Evolutionary conservation across 2,329 filamentous ascomycete genomes (phyloP), one percentile per base, ranked within the genome.

Genomic region (Thermomyces lanuginosus): DNA sequence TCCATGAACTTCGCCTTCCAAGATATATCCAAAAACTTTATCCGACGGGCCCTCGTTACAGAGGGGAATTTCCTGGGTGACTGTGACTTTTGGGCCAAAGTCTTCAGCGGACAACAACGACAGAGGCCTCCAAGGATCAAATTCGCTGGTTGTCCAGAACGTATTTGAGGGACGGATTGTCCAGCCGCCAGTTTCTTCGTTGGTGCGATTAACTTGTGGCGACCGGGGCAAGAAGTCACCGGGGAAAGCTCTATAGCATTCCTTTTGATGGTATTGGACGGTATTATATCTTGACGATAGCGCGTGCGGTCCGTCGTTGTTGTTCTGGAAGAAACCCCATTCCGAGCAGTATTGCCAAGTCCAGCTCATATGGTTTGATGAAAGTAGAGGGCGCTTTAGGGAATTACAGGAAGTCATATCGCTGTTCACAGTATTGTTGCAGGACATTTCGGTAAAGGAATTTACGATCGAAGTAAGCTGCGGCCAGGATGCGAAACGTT

Each of bases 281-380:
- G 52, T 55, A 36, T 63, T 58, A 36, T 56, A 64, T 17, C 49
- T 53, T 9, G 60, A 63, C 14, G 62, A 44, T 6, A 68, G 43
- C 18, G 60, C 53, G 30, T 59, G 51, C 10, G 46, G 39, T n/a
- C 61, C 60, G 1, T 56, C 40, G 36, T 67, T 67, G 17, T 58
- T 53, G 27, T 49, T 50, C 39, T 63, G 59, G 39, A 57, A 61
- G 42, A 50, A 66, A 6, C 63, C 64, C 56, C 56, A 65, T 39
- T 67, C 53, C 2, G 56, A 61, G 42, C 64, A 68, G 38, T 58
- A 61, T 37, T 67, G 61, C 60, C 61, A 66, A 1, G 46, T 55
- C 60, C 60, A 65, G 26, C 45, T 43, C 33, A 64, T 59, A 2
- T 32, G 37, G 5, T 48, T 36, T 0, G 59, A n/a, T n/a, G n/a